These are phyloP conservation scores for Cercospora citrullina DNA, from an alignment of 2,329 filamentous ascomycete genomes.

Conservation along the genomic window DNA sequence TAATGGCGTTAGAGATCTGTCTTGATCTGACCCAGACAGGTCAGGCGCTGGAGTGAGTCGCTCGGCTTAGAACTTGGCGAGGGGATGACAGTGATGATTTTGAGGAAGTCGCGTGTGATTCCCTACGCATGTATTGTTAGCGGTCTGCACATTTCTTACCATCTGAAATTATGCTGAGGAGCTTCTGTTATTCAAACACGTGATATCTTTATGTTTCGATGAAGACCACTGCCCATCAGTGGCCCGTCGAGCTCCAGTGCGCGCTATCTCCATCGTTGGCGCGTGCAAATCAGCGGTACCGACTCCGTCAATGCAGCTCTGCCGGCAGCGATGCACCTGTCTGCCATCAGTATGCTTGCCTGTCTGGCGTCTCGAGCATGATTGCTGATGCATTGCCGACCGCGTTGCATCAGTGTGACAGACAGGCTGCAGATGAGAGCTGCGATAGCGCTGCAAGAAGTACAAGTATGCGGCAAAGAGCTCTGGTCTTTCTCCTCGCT, in stretches of 20 bases:
- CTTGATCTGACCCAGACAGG: background rate
- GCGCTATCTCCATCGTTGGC: background rate
- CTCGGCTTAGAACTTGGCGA: too few species aligned
- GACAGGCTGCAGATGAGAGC: background rate
- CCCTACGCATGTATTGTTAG: too few species aligned
- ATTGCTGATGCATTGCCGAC: background rate
- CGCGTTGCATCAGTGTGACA: background rate
- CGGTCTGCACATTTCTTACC: background rate
- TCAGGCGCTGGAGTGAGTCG: background rate
- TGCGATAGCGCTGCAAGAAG: background rate
- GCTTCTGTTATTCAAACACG: background rate
- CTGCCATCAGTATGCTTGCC: background rate
- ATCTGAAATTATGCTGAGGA: background rate
- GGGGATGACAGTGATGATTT: too few species aligned
- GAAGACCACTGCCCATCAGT: too few species aligned
- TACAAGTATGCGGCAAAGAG: background rate
- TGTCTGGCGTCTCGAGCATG: background rate
- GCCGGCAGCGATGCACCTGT: background rate
- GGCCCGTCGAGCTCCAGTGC: background rate
- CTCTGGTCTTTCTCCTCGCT: background rate
- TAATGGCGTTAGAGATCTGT: background rate
- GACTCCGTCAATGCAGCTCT: background rate
- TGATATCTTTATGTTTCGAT: too few species aligned
- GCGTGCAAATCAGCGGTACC: background rate
- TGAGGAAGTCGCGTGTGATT: too few species aligned